Base-by-base conservation (phyloP, 2,329 filamentous ascomycete genomes). In the Monilinia fructicola region DNA sequence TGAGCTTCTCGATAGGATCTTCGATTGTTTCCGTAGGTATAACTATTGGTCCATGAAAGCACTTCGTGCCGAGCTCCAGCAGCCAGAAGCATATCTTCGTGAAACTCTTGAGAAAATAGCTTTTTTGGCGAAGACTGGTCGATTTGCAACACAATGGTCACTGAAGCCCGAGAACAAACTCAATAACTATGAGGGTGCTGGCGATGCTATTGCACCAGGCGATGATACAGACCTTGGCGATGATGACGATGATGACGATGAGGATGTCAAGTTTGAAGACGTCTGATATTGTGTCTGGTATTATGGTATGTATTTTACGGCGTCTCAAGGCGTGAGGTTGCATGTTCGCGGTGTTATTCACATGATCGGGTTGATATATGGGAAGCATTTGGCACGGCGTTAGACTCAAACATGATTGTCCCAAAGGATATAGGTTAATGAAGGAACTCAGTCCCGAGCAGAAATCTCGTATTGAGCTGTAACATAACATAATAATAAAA, bases 21-120 rank as follows among this genome's bases (percentile, higher is more conserved):
- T 94, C 81, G 81, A 85, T 59, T 90, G 89, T 76, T 99, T 97
- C 86, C 86, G 89, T 66, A 82, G 90, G 74, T 96, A 90, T 82
- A 88, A 89, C 73, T 98, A 95, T 79, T 99, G 94, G 93, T 88
- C 90, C n/a, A 91, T 98, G 83, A 93, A 92, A 75, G 87, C 90
- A 6, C 85, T 99, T 72, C 92, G 92, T 70, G 83, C 87, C 61
- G 82, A 85, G 68, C 85, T 96, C 50, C 86, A 89, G 68, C 95
- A 99, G 79, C 95, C 95, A 1, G 95, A 98, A 77, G 88, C 90
- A n/a, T 98, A 93, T 77, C 85, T 99, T 69, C 92, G 94, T 65
- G 87, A 95, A 76, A 90, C 89, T 0, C 80, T 99, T 71, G 90
- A 93, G 69, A 88, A 92, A 75, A 86, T 98, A 68, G 94, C 92